Evolutionary conservation across 1,284 basidiomycete genomes (phyloP), one percentile per base, ranked within the genome.

Genomic region (Ceratobasidium sp.): DNA sequence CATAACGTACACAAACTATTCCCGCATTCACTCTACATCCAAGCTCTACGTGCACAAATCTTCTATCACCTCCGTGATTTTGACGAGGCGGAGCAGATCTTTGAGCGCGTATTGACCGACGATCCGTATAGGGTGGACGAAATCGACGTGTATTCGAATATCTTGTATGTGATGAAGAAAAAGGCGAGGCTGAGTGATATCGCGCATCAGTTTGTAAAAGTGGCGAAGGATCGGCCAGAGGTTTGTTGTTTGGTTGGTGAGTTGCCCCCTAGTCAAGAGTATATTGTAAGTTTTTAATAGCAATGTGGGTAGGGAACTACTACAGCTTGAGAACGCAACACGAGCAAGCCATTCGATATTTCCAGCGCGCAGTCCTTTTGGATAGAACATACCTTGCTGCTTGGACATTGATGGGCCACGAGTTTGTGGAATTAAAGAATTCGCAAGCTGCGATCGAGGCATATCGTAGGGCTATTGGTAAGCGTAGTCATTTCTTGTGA

Each of bases 331-430:
- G 95, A 34, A 88, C 90, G 9, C 96, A 99, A 80, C 96, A 98
- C 81, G 95, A 95, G 79, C 97, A 97, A 81, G 96, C 98, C 0
- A 92, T 98, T 79, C 93, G 93, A 79, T 98, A 98, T 82, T 99
- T 99, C 83, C 89, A 92, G 78, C 89, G 96, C 74, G 96, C 97
- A 9, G 93, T 97, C 22, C 92, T 96, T 79, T 88, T 99, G 64
- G 97, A 99, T 82, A 88, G 93, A 76, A 95, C 94, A 5, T 99
- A 96, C 82, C 86, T 98, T 27, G 92, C 95, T 2, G 98, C 98
- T 3, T 99, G 98, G 98, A 98, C 97, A n/a, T 83, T 99, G 76
- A 95, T 99, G 91, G 98, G 98, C 0, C 98, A 99, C 82, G 98
- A 98, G 82, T 99, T 95, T 80, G 92, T 99, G 72, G 98, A 99